Conservation (phyloP, 2,329 filamentous ascomycete genomes). For the Scedosporium aurantiacum region DNA sequence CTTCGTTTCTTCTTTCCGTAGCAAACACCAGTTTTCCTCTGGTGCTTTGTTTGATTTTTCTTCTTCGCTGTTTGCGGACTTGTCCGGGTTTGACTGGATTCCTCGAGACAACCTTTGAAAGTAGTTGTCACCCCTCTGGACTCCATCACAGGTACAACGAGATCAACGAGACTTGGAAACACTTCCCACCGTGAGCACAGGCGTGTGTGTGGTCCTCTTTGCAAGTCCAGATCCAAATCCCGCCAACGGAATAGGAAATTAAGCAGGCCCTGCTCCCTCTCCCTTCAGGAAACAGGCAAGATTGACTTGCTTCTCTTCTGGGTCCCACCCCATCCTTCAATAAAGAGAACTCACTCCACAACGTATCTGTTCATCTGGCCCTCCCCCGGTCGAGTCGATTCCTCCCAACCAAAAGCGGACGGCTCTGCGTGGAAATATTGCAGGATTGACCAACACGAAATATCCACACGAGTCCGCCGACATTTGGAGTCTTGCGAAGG, state of each 20-base stretch:
- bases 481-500: neutral
- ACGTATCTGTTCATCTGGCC: neutral
- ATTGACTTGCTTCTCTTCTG: neutral
- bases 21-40: no score
- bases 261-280: neutral
- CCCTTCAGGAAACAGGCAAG: neutral
- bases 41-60: no score
- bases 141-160: neutral
- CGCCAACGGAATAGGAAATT: neutral
- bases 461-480: neutral
- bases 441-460: neutral
- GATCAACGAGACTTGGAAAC: neutral
- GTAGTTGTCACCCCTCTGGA: no score
- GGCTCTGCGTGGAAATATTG: neutral
- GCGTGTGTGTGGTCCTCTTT: neutral
- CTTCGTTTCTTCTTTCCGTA: neutral
- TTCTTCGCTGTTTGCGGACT: neutral
- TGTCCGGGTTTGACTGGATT: neutral
- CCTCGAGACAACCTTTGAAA: neutral
- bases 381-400: neutral
- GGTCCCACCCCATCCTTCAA: neutral
- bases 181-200: neutral
- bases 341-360: neutral
- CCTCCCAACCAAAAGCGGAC: neutral
- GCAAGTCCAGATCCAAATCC: neutral